Conservation (phyloP, 441 rosid genomes). For the Melastoma candidum region DNA sequence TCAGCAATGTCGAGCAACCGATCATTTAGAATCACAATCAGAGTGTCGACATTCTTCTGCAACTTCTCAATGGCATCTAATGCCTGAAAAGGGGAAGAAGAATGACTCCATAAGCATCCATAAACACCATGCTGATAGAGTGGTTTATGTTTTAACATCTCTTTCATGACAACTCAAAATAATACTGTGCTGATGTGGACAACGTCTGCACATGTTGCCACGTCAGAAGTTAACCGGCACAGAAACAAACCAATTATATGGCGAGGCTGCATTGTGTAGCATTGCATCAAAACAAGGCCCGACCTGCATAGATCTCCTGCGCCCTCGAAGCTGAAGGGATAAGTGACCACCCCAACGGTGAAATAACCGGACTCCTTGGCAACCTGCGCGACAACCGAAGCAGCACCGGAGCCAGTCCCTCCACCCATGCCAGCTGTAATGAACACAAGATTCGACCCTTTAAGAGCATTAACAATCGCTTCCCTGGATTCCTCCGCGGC, state of each 20-base stretch:
- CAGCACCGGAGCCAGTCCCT: constrained; percentile 99
- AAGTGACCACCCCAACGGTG: constrained; percentile 97
- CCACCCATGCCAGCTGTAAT: constrained; percentile 99
- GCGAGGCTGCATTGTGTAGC: not conserved
- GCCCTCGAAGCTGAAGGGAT: constrained; percentile 99
- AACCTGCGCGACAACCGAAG: constrained; percentile 93
- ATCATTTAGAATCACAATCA: constrained; percentile 92
- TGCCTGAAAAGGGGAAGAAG: constrained; percentile 47
- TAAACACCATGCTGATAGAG: no score
- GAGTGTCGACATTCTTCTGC: constrained; percentile 90
- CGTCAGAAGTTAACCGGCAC: no score
- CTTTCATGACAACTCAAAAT: no score
- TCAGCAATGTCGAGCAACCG: constrained; percentile 93
- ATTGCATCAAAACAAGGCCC: constrained; percentile 13
- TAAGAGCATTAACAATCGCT: constrained; percentile 74
- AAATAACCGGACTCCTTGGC: constrained; percentile 86
- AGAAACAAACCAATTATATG: not conserved
- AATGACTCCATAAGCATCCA: not conserved
- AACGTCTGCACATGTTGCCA: no score
- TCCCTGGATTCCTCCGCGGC: constrained; percentile 98
- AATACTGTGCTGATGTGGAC: no score
- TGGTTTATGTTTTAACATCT: no score
- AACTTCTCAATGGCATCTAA: constrained; percentile 88
- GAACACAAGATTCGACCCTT: constrained; percentile 97
- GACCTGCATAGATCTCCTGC: constrained; percentile 87